These are phyloP conservation scores for Penicillium vulpinum DNA, from an alignment of 2,329 filamentous ascomycete genomes.

Conservation along the genomic window DNA sequence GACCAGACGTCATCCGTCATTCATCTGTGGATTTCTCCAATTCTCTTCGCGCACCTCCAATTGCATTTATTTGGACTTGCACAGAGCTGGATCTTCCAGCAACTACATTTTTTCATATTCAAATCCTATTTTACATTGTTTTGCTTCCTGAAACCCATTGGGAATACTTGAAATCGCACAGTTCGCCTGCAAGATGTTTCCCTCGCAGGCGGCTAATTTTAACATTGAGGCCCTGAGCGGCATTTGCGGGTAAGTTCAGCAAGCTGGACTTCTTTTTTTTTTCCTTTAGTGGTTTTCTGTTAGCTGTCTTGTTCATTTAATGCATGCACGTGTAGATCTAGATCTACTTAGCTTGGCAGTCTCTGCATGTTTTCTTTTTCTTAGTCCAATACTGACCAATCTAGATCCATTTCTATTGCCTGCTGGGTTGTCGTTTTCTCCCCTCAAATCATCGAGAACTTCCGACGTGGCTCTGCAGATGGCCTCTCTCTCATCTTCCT, in stretches of 20 bases:
- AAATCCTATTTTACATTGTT: neutral
- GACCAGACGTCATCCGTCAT: slow-evolving; percentile 26
- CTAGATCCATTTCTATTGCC: slow-evolving; percentile 88
- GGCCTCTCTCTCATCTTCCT: slow-evolving; percentile 90
- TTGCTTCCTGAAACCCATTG: neutral
- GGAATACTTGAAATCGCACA: slow-evolving; percentile 8
- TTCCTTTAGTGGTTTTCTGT: neutral
- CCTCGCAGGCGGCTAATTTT: slow-evolving; percentile 56
- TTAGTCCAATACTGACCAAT: slow-evolving; percentile 10
- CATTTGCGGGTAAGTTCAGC: slow-evolving; percentile 71
- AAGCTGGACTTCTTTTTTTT: neutral
- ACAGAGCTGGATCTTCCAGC: slow-evolving; percentile 1
- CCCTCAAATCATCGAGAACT: slow-evolving; percentile 95
- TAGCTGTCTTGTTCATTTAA: neutral
- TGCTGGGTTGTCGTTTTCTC: slow-evolving; percentile 99
- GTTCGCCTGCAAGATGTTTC: slow-evolving; percentile 34
- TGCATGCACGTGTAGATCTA: neutral
- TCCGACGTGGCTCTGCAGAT: slow-evolving; percentile 78
- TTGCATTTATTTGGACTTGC: slow-evolving; percentile 10
- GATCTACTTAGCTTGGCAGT: slow-evolving; percentile 3
- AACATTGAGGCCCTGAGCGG: slow-evolving; percentile 90
- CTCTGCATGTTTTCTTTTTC: neutral
- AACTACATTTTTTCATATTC: neutral
- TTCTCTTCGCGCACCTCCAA: slow-evolving; percentile 14
- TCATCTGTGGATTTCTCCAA: slow-evolving; percentile 15